Conservation (phyloP, 2,329 filamentous ascomycete species). For the Colletotrichum sp. region DNA sequence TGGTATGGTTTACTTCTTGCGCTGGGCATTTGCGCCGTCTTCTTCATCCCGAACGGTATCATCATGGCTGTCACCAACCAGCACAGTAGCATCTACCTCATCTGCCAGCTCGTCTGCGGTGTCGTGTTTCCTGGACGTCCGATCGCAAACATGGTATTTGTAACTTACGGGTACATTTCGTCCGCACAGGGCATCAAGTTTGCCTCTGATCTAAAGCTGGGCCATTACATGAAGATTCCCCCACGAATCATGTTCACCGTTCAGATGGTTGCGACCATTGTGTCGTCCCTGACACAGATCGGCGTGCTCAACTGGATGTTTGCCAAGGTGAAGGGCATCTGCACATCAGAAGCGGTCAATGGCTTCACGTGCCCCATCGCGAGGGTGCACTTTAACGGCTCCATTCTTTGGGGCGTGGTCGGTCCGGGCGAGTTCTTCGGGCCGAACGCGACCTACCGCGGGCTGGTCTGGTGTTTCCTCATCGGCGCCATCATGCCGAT, state of each 20-base stretch:
- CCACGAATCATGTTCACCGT: slow-evolving; percentile 80
- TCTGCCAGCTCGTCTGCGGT: slow-evolving; percentile 85
- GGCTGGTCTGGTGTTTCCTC: slow-evolving; percentile 82
- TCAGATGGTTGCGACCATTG: slow-evolving; percentile 76
- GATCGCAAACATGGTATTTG: slow-evolving; percentile 92
- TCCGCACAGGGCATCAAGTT: slow-evolving; percentile 91
- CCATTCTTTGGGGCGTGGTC: slow-evolving; percentile 88
- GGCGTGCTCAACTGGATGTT: slow-evolving; percentile 92
- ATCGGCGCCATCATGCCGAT: slow-evolving; percentile 78
- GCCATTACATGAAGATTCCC: slow-evolving; percentile 88
- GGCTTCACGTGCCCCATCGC: slow-evolving; percentile 89
- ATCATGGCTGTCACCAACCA: slow-evolving; percentile 94
- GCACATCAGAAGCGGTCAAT: slow-evolving; percentile 80
- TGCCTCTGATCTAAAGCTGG: slow-evolving; percentile 84
- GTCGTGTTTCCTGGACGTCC: slow-evolving; percentile 83
- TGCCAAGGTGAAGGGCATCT: slow-evolving; percentile 75
- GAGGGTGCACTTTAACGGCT: slow-evolving; percentile 88
- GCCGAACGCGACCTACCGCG: slow-evolving; percentile 73
- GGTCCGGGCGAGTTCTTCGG: slow-evolving; percentile 86
- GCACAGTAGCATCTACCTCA: slow-evolving; percentile 84
- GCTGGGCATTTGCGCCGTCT: slow-evolving; percentile 76
- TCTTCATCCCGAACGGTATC: slow-evolving; percentile 91
- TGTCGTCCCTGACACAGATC: slow-evolving; percentile 83
- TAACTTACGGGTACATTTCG: slow-evolving; percentile 89
- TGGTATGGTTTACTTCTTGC: slow-evolving; percentile 87